These are phyloP conservation scores for Tetrapyrgos nigripes DNA, from an alignment of 1,284 basidiomycete species.

Conservation along the genomic window DNA sequence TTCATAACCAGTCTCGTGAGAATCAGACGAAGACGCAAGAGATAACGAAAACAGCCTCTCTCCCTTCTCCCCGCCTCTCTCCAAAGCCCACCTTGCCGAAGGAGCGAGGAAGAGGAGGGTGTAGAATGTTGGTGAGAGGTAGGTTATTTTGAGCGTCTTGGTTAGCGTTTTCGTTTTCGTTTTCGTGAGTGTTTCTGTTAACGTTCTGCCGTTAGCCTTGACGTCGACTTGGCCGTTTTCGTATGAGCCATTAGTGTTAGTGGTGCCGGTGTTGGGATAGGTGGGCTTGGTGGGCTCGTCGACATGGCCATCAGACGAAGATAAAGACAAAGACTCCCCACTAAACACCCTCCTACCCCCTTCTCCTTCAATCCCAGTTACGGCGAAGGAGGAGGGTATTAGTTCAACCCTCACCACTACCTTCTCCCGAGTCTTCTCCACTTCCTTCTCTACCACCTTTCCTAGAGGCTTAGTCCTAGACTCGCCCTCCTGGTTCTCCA, in stretches of 20 bases:
- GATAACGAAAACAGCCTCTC: slow-evolving; percentile 5
- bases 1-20: slow-evolving; percentile 1
- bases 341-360: background rate
- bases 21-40: slow-evolving; percentile 30
- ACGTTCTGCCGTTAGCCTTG: slow-evolving; percentile 21
- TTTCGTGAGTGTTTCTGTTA: slow-evolving; percentile 19
- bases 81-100: slow-evolving; percentile 47
- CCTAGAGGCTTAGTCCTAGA: no score
- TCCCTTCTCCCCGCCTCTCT: slow-evolving; percentile 30
- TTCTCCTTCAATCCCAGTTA: background rate
- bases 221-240: background rate
- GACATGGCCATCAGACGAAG: background rate
- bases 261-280: no score
- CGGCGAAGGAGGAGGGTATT: background rate
- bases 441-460: no score
- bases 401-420: slow-evolving; percentile 2
- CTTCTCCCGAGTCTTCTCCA: no score
- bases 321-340: background rate
- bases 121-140: slow-evolving; percentile 62
- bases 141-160: slow-evolving; percentile 55
- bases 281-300: slow-evolving; percentile 9
- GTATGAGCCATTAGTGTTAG: no score
- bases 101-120: slow-evolving; percentile 55
- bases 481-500: no score
- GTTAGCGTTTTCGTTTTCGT: no score